Conservation (phyloP, 192 early-diverging fungal genomes). For the Helicostylum pulchrum region DNA sequence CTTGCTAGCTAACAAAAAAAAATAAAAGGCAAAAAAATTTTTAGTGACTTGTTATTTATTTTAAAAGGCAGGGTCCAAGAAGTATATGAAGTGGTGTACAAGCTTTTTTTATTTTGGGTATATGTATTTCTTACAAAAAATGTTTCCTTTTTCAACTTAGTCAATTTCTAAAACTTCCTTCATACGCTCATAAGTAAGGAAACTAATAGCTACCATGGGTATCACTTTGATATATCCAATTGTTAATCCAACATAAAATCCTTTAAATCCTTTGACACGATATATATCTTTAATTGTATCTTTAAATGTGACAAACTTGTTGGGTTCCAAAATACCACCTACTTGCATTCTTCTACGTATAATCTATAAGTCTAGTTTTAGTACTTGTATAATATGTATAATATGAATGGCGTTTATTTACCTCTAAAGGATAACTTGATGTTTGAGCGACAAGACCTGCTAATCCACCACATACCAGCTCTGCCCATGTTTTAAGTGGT, state of each 20-base stretch:
- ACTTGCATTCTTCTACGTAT: slow-evolving; percentile 85
- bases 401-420: slow-evolving; percentile 8
- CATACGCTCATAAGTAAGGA: slow-evolving; percentile 83
- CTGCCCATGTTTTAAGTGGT: slow-evolving; percentile 71
- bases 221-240: slow-evolving; percentile 96
- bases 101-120: not conserved
- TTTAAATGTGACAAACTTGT: slow-evolving; percentile 47
- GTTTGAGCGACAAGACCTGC: slow-evolving; percentile 87
- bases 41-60: not conserved
- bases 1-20: not conserved
- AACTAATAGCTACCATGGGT: slow-evolving; percentile 89
- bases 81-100: too few relatives aligned
- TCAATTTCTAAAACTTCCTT: slow-evolving; percentile 58
- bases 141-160: slow-evolving; percentile 17
- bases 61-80: not conserved
- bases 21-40: not conserved
- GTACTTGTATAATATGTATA: not conserved
- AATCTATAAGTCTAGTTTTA: slow-evolving; percentile 39
- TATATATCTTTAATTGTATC: slow-evolving; percentile 67
- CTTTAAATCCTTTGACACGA: slow-evolving; percentile 62
- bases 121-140: not conserved
- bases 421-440: slow-evolving; percentile 86
- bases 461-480: slow-evolving; percentile 76
- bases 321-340: slow-evolving; percentile 57
- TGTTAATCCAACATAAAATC: slow-evolving; percentile 95